Percentiles rank a stretch among this genome's conserved stretches.
Conservation (phyloP, 352 stramenopile genomes). For the Globisporangium paddicum region DNA sequence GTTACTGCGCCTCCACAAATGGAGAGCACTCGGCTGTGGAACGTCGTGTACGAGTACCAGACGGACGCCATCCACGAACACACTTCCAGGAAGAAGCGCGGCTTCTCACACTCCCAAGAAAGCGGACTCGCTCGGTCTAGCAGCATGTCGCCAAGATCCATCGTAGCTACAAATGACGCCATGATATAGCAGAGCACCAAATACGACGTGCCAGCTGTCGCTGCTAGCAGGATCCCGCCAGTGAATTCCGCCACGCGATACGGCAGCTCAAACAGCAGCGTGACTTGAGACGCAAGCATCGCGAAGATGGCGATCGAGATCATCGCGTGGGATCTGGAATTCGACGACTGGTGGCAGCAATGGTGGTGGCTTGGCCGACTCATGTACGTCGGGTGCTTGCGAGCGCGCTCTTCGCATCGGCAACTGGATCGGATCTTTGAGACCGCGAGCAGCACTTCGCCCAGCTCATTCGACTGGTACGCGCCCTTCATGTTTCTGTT, state of each 20-base stretch:
- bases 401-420: background rate
- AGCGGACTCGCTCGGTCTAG: conserved; percentile 47
- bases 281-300: conserved; percentile 23
- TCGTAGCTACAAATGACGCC: conserved; percentile 10
- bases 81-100: conserved; percentile 61
- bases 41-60: conserved; percentile 60
- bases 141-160: conserved; percentile 37
- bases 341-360: conserved; percentile 7
- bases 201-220: conserved; percentile 45
- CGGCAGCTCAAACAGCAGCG: conserved; percentile 26
- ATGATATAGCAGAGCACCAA: conserved; percentile 44
- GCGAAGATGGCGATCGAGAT: conserved; percentile 25
- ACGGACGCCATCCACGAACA: conserved; percentile 73
- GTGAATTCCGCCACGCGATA: conserved; percentile 42
- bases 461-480: conserved; percentile 26
- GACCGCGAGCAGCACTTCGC: conserved; percentile 46
- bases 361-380: conserved; percentile 11
- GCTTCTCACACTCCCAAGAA: conserved; percentile 42
- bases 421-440: conserved; percentile 20
- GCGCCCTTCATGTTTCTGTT: conserved; percentile 14
- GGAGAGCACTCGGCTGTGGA: conserved; percentile 40
- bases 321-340: conserved; percentile 17
- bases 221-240: conserved; percentile 45
- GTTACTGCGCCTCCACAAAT: conserved; percentile 34
- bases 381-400: background rate